Evolutionary conservation across 176 grass and related monocot species (phyloP).

Genomic region (Urochloa ruziziensis): DNA sequence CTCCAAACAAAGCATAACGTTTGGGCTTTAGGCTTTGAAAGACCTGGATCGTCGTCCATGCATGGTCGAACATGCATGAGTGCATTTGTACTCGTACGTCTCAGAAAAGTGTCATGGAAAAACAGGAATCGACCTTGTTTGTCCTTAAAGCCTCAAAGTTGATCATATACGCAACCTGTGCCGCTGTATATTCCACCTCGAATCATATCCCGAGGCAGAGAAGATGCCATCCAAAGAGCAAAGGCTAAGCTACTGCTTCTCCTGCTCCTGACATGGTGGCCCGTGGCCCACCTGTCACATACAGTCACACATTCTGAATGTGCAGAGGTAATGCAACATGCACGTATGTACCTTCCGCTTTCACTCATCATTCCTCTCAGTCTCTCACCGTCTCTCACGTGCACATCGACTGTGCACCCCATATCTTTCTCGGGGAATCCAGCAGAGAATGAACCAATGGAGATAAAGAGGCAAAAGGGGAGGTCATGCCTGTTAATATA

Average conservation of each 20-base stretch:
- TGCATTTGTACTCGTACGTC: neutral
- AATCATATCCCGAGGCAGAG: slow-evolving; percentile 2
- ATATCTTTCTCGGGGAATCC: slow-evolving; percentile 23
- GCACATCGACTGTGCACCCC: neutral
- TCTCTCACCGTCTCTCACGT: slow-evolving; percentile 9
- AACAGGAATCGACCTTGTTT: neutral
- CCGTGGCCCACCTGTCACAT: neutral
- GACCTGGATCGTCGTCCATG: neutral
- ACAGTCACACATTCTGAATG: neutral
- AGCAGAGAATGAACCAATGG: neutral
- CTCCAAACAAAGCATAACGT: too few species aligned
- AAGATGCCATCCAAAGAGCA: neutral
- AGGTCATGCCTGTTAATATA: neutral
- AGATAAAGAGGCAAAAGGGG: neutral
- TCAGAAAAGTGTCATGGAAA: too few species aligned
- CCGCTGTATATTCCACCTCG: neutral
- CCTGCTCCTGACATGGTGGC: neutral
- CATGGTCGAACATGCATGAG: neutral
- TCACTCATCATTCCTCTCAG: slow-evolving; percentile 6
- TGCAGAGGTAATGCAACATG: neutral
- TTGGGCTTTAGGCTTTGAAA: neutral
- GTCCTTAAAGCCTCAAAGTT: slow-evolving; percentile 1
- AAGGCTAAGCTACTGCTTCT: neutral
- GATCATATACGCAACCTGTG: neutral
- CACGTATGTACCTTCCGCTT: neutral